These are phyloP conservation scores for Nitzschia putrida DNA, from an alignment of 108 stramenopile genomes.

Conservation along the genomic window DNA sequence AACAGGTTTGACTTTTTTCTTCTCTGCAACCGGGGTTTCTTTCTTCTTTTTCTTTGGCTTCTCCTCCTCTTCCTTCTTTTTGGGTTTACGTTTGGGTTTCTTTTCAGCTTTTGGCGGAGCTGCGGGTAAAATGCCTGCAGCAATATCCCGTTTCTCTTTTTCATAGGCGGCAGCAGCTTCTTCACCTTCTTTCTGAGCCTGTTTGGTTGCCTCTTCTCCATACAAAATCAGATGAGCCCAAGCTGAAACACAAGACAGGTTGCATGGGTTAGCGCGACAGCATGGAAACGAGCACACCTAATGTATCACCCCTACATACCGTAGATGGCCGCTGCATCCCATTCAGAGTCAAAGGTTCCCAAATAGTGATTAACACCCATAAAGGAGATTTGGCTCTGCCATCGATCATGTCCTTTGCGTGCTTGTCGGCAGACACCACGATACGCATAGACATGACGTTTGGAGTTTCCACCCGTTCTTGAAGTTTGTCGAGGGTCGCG, in stretches of 20 bases:
- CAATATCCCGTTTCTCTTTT: slow-evolving; percentile 75
- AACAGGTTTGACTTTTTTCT: slow-evolving; percentile 28
- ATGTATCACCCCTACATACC: slow-evolving; percentile 18
- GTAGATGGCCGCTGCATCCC: slow-evolving; percentile 90
- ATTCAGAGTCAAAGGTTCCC: slow-evolving; percentile 89
- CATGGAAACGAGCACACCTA: not conserved
- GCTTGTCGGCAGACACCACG: slow-evolving; percentile 88
- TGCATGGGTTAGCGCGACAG: not conserved
- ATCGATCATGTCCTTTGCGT: slow-evolving; percentile 87
- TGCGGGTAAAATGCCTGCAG: slow-evolving; percentile 62
- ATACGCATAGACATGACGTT: slow-evolving; percentile 88
- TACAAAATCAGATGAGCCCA: slow-evolving; percentile 87
- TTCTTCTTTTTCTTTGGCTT: slow-evolving; percentile 20
- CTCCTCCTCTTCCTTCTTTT: slow-evolving; percentile 33
- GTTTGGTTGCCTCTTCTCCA: slow-evolving; percentile 83
- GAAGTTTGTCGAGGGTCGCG: slow-evolving; percentile 86
- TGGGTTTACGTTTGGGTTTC: slow-evolving; percentile 47
- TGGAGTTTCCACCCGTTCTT: slow-evolving; percentile 80
- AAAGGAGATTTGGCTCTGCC: slow-evolving; percentile 89
- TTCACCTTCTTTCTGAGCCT: slow-evolving; percentile 86
- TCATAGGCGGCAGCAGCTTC: slow-evolving; percentile 86
- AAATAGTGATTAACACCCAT: slow-evolving; percentile 85
- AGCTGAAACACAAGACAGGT: slow-evolving; percentile 32
- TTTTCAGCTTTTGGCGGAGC: slow-evolving; percentile 56
- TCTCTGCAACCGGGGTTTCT: slow-evolving; percentile 10